A percentile compares a stretch with the other conserved stretches of the same genome.
phyloP scores from a whole-genome alignment of 768 basidiomycete species.

The Termitomyces sp. region DNA sequence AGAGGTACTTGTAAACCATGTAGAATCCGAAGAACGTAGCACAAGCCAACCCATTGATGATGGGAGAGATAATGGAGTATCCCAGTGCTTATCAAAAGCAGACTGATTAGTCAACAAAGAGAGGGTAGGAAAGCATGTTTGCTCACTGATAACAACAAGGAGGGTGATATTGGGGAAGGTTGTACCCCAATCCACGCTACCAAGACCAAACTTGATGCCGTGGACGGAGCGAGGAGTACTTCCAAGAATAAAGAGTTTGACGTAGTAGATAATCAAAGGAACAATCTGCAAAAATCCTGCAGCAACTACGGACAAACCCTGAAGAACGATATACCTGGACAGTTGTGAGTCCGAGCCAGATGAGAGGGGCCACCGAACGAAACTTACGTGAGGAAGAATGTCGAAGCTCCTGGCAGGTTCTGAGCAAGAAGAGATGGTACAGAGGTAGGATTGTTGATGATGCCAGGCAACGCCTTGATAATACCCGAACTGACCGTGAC shows the following conservation, averaged over 20 bases:
- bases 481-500: slow-evolving; percentile 85
- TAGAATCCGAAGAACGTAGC: slow-evolving; percentile 82
- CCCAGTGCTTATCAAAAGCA: slow-evolving; percentile 46
- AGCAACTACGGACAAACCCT: slow-evolving; percentile 75
- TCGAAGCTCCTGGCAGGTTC: slow-evolving; percentile 78
- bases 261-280: slow-evolving; percentile 77
- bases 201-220: slow-evolving; percentile 70
- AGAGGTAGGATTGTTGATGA: slow-evolving; percentile 64
- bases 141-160: slow-evolving; percentile 74
- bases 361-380: neutral
- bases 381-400: slow-evolving; percentile 82
- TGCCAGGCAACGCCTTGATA: slow-evolving; percentile 55
- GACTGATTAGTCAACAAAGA: neutral
- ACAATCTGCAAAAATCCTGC: slow-evolving; percentile 79
- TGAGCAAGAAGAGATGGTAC: slow-evolving; percentile 68
- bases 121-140: neutral
- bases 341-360: neutral
- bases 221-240: slow-evolving; percentile 86
- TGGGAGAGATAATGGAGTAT: slow-evolving; percentile 86
- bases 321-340: slow-evolving; percentile 65
- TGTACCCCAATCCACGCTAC: slow-evolving; percentile 71
- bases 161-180: slow-evolving; percentile 70
- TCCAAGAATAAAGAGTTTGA: slow-evolving; percentile 82
- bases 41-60: slow-evolving; percentile 88
- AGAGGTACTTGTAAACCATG: slow-evolving; percentile 80